phyloP scores from a whole-genome alignment of 2,329 filamentous ascomycete genomes.

The Ceratocystis eucalypticola region DNA sequence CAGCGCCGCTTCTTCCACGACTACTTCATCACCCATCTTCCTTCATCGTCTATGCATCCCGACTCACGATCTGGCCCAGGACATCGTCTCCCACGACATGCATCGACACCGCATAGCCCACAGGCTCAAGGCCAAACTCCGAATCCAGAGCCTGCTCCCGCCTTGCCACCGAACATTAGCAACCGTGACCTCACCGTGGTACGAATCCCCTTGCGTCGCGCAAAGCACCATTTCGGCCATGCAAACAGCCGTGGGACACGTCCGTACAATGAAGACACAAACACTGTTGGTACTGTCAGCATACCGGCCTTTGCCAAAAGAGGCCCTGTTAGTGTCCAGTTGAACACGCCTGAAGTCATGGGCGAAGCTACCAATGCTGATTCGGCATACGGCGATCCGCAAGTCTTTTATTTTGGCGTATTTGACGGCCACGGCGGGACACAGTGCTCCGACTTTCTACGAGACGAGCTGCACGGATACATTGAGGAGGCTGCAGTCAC shows the following conservation, averaged over 20 bases:
- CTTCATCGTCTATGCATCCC: conserved; percentile 82
- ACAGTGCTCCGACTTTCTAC: conserved; percentile 77
- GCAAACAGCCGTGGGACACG: conserved; percentile 67
- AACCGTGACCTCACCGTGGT: conserved; percentile 79
- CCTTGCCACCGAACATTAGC: conserved; percentile 43
- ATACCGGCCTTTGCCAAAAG: conserved; percentile 85
- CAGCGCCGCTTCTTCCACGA: conserved; percentile 60
- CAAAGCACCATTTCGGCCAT: conserved; percentile 91
- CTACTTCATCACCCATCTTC: conserved; percentile 93
- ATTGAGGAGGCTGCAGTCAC: conserved; percentile 66
- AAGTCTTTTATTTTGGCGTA: conserved; percentile 93
- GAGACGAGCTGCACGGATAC: conserved; percentile 74
- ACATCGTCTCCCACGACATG: conserved; percentile 75
- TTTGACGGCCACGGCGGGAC: conserved; percentile 91
- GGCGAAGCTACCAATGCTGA: conserved; percentile 57
- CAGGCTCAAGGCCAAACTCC: conserved; percentile 25
- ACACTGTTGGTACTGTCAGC: conserved; percentile 87
- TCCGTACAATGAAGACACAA: conserved; percentile 83
- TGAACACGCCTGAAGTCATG: conserved; percentile 25
- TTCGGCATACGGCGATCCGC: conserved; percentile 72
- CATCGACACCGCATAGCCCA: conserved; percentile 59
- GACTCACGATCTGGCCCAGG: conserved; percentile 61
- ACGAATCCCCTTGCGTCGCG: conserved; percentile 80
- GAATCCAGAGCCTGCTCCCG: conserved; percentile 36
- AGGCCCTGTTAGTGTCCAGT: conserved; percentile 47